A percentile compares a stretch with the other conserved stretches of the same genome.
phyloP scores from a whole-genome alignment of 129 eudicot genomes.

The Artemisia annua region DNA sequence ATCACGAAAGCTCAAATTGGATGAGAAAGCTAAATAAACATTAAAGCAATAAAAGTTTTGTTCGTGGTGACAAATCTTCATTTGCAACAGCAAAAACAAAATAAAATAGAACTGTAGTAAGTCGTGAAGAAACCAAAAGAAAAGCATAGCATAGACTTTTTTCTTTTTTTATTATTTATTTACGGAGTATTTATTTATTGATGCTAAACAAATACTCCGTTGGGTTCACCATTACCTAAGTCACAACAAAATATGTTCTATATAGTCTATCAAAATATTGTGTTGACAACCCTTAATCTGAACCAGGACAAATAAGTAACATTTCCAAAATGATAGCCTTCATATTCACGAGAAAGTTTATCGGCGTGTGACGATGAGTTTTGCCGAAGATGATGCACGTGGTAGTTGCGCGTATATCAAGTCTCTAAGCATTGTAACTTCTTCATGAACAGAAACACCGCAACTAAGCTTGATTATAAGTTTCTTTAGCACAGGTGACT shows the following conservation, averaged over 20 bases:
- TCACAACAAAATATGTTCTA: neutral
- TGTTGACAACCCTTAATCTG: neutral
- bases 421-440: slow-evolving; percentile 3
- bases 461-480: neutral
- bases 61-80: too few relatives aligned
- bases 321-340: neutral
- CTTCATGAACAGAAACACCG: neutral
- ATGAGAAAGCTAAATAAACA: too few relatives aligned
- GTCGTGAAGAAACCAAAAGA: too few relatives aligned
- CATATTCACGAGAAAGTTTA: neutral
- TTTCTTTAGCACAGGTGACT: neutral
- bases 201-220: too few relatives aligned
- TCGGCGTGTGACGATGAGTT: neutral
- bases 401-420: neutral
- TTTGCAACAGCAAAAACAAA: too few relatives aligned
- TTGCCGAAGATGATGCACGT: slow-evolving; percentile 12
- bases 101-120: too few relatives aligned
- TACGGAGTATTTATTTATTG: too few relatives aligned
- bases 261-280: neutral
- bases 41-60: too few relatives aligned
- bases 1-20: too few relatives aligned
- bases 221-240: too few relatives aligned
- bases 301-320: neutral
- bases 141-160: too few relatives aligned
- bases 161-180: too few relatives aligned